Evolutionary conservation across 441 rosid species (phyloP), one percentile per base, ranked within the genome.

Genomic region (Metrosideros polymorpha): DNA sequence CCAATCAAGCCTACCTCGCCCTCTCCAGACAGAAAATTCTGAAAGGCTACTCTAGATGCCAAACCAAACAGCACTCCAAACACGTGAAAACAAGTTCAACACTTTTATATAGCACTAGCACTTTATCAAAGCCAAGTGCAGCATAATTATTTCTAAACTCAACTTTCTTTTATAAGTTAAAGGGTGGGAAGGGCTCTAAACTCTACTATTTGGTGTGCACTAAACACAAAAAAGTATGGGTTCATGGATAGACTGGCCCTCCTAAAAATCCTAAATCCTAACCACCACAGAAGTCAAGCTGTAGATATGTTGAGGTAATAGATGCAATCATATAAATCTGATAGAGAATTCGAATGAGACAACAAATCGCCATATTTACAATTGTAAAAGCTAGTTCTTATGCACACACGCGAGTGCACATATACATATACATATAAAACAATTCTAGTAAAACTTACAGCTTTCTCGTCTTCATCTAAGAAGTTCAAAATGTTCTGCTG

Each of bases 381-480:
- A 66, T 32, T 66, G 45, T 35, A 66, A 35, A 66, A 24, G 47
- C 47, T 66, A 66, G 45, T 35, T 66, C 27, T 35, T 22, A 66
- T 12, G 15, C 79, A 30, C 12, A 12, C 17, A 22, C 8, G 29
- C 14, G 1, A 13, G 51, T 17, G 17, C 43, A 12, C 9, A 30
- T 39, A 39, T 12, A 82, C 18, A 17, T 19, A 82, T 29, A 25
- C 27, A 18, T 19, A 82, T 29, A 25, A 15, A 18, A 42, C 4
- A 0, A 49, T 82, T 39, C 55, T 10, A 6, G 54, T 39, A 9
- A 39, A 54, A 82, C 94, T 85, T 92, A 96, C 99, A 63, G 91
- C 91, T 91, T 88, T 98, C 93, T 98, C 99, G 87, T 96, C 99
- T n/a, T 96, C 99, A 85, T 98, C 99, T 54, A 96, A 90, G 88